Percentiles rank a stretch among this genome's conserved stretches.
These are phyloP conservation scores for Margaritispora aquatica DNA, from an alignment of 495 filamentous ascomycete genomes.

Conservation along the genomic window DNA sequence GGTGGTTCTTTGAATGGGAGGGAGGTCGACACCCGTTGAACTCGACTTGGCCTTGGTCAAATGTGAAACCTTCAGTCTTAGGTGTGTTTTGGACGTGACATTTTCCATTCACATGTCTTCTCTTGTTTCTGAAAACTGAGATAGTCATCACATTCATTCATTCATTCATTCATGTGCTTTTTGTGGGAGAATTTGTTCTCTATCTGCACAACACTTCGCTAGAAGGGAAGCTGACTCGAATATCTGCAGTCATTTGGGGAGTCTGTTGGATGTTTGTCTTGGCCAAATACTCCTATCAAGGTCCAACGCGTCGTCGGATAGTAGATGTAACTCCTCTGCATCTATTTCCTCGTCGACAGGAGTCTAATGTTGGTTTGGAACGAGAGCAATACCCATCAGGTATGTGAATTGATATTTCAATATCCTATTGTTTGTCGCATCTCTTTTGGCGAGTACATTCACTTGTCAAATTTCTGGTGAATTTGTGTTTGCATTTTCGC, in stretches of 20 bases:
- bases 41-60: slow-evolving; percentile 21
- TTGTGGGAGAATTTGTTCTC: background rate
- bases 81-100: background rate
- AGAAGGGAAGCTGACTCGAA: background rate
- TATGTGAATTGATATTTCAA: background rate
- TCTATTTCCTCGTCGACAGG: background rate
- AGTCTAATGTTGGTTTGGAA: background rate
- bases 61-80: slow-evolving; percentile 16
- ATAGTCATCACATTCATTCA: no score
- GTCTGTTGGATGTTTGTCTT: slow-evolving; percentile 21
- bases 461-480: background rate
- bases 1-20: slow-evolving; percentile 21
- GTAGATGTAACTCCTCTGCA: background rate
- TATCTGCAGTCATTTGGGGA: slow-evolving; percentile 8
- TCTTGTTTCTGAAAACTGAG: background rate
- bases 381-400: background rate
- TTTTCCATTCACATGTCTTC: background rate
- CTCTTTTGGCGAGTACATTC: background rate
- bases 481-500: background rate
- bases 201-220: background rate
- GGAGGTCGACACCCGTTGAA: slow-evolving; percentile 10
- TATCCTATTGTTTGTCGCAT: background rate
- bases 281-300: background rate
- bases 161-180: background rate
- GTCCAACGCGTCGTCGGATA: background rate